Evolutionary conservation across 192 early-diverging fungal genomes (phyloP), one percentile per base, ranked within the genome.

Genomic region (Coemansia sp.): DNA sequence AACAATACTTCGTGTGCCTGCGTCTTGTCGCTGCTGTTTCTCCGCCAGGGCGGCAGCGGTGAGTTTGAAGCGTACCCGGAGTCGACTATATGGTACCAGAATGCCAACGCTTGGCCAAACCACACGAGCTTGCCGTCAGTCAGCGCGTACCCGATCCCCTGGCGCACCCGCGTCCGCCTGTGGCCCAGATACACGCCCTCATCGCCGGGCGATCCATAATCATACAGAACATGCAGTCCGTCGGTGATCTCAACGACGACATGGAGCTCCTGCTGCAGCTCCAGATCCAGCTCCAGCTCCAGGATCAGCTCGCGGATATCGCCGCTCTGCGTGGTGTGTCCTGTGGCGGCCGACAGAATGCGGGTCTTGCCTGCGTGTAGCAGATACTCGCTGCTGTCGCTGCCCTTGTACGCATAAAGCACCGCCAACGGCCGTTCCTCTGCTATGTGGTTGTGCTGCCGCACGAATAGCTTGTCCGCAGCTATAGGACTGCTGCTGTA

Each of bases 21-120:
- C 23, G 23, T 1, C 3, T 48, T 20, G 8, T 4, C n/a, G 19
- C 22, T 57, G 33, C 29, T 33, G 33, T 0, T 41, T 3, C 66
- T 52, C 29, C 63, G 62, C 79, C 79, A 81, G 11, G 79, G 79
- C 59, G 78, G 78, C 36, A 59, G 15, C 4, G 75, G 75, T 33
- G 72, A 69, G 60, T 38, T 46, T 50, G 73, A 67, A 34, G 34
- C 59, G 17, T 36, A 35, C 2, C n/a, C 22, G 10, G 13, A 34
- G 5, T 57, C 59, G 36, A 60, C 23, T 0, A 72, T 46, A 7
- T 61, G 79, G 64, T 75, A 81, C 79, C 79, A 81, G 50, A 70
- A 81, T 9, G 63, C 43, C 15, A 25, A 9, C 11, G 20, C 7
- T 1, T 20, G 40, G 29, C 70, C 73, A 9, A 81, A 49, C 62